Conservation (phyloP, 208 protist genomes). For the Leishmania major region DNA sequence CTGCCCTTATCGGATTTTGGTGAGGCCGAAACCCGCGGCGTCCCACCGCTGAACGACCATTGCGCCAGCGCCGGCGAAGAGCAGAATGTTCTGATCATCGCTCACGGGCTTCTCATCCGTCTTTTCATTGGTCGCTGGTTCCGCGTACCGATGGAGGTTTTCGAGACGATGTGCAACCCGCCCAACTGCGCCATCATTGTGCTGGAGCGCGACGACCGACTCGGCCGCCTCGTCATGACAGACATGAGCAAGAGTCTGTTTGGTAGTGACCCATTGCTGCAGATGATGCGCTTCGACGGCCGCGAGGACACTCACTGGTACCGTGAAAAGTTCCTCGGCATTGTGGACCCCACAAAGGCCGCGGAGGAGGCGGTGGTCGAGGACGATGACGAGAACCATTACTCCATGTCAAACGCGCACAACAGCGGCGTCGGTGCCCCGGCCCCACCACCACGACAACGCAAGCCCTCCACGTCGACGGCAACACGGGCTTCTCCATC, state of each 20-base stretch:
- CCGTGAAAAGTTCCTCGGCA: slow-evolving; percentile 60
- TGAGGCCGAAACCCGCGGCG: slow-evolving; percentile 18
- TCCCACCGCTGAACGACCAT: slow-evolving; percentile 33
- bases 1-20: slow-evolving; percentile 24
- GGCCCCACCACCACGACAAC: slow-evolving; percentile 13
- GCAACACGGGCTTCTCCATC: not conserved
- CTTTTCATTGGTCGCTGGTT: slow-evolving; percentile 90
- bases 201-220: slow-evolving; percentile 63
- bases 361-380: slow-evolving; percentile 27
- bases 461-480: not conserved
- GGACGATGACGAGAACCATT: slow-evolving; percentile 70
- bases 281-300: slow-evolving; percentile 85
- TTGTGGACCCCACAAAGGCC: slow-evolving; percentile 36
- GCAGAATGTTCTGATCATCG: slow-evolving; percentile 87
- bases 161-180: slow-evolving; percentile 90
- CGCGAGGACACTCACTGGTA: slow-evolving; percentile 70
- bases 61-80: slow-evolving; percentile 40
- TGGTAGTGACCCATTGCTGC: slow-evolving; percentile 80
- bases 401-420: slow-evolving; percentile 43
- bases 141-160: slow-evolving; percentile 77
- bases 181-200: slow-evolving; percentile 89
- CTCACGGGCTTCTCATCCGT: slow-evolving; percentile 87
- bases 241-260: slow-evolving; percentile 84
- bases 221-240: slow-evolving; percentile 77
- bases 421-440: slow-evolving; percentile 45